phyloP scores from a whole-genome alignment of 1,284 basidiomycete genomes.

The Cutaneotrichosporon sp. region DNA sequence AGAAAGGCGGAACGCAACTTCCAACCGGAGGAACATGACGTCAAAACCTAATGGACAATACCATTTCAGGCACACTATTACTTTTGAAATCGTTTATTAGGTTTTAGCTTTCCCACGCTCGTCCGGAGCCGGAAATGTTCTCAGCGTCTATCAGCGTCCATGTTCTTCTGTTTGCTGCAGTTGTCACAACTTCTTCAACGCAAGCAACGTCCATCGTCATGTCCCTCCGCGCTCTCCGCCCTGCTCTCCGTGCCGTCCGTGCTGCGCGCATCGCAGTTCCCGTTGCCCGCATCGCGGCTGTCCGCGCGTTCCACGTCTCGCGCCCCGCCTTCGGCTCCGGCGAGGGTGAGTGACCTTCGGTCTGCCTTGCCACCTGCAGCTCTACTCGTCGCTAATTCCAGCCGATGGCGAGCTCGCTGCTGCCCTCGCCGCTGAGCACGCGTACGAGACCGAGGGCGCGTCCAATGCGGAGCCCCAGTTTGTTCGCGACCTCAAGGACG shows the following conservation, averaged over 20 bases:
- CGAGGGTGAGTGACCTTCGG: constrained; percentile 46
- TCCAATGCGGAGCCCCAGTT: constrained; percentile 64
- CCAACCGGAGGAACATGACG: too few relatives aligned
- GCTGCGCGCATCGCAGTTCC: constrained; percentile 12
- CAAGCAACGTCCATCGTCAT: not conserved
- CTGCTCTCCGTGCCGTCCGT: constrained; percentile 24
- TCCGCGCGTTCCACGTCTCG: constrained; percentile 35
- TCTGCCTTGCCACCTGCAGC: too few relatives aligned
- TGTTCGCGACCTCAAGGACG: constrained; percentile 66
- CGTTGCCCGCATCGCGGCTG: constrained; percentile 12
- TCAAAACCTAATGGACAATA: too few relatives aligned
- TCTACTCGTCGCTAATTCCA: constrained; percentile 41
- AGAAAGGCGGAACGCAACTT: too few relatives aligned
- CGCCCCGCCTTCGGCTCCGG: constrained; percentile 33
- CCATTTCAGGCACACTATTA: too few relatives aligned
- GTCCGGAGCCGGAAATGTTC: not conserved
- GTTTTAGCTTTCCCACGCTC: not conserved
- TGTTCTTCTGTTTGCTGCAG: too few relatives aligned
- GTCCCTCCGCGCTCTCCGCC: constrained; percentile 28
- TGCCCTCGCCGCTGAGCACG: constrained; percentile 75
- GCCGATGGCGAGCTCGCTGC: constrained; percentile 68
- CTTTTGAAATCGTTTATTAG: too few relatives aligned
- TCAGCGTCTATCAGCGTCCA: too few relatives aligned
- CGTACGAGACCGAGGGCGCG: constrained; percentile 71
- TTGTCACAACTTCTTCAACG: too few relatives aligned